A percentile compares a stretch with the other conserved stretches of the same genome.
Conservation (phyloP, 805 yeast species). For the Saccharomycodes ludwigii region DNA sequence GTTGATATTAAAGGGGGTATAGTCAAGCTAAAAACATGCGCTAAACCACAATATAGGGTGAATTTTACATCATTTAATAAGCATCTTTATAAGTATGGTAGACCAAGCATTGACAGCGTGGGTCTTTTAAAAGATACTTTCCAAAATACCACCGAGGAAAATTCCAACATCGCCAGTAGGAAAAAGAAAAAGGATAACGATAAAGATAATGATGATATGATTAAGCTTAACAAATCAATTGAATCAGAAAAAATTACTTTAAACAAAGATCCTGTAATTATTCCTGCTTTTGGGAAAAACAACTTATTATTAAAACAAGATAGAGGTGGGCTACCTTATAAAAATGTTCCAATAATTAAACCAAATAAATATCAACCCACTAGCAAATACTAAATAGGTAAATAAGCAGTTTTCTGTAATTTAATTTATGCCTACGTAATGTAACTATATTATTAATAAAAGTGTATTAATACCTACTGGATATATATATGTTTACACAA, state of each 20-base stretch:
- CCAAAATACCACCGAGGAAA: conserved; percentile 11
- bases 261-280: conserved; percentile 16
- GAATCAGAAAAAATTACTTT: too few species aligned
- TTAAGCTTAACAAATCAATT: too few species aligned
- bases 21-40: conserved; percentile 14
- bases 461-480: too few species aligned
- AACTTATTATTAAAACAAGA: conserved; percentile 19
- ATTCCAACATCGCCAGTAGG: conserved; percentile 15
- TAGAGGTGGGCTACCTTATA: conserved; percentile 25
- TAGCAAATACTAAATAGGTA: neutral
- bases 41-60: conserved; percentile 14
- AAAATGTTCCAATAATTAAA: conserved; percentile 19
- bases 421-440: too few species aligned
- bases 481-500: too few species aligned
- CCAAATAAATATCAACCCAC: conserved; percentile 18
- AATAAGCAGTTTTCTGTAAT: neutral
- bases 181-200: conserved; percentile 7
- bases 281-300: conserved; percentile 24
- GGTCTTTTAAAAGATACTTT: too few species aligned
- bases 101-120: too few species aligned
- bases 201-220: conserved; percentile 5
- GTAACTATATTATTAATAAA: too few species aligned
- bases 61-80: conserved; percentile 17
- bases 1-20: conserved; percentile 20
- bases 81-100: conserved; percentile 15